Evolutionary conservation across 176 grass and related monocot genomes (phyloP), one percentile per base, ranked within the genome.

Genomic region (Alloteropsis semialata): DNA sequence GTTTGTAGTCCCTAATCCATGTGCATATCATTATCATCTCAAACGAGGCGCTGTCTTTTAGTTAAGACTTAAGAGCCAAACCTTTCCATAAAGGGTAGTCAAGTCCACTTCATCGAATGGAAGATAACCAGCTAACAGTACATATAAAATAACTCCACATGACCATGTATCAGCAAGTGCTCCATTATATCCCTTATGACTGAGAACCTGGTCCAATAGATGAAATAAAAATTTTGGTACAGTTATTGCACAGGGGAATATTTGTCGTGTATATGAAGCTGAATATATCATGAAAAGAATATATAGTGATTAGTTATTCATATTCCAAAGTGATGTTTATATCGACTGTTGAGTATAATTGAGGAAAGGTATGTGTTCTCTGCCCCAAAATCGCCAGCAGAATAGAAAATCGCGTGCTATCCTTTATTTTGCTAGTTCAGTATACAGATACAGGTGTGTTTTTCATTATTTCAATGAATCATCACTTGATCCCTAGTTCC

Each of bases 151-250:
- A 66, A 98, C 89, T 76, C 96, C 96, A 92, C 96, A 98, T 46
- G 96, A 98, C 96, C 96, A 98, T 62, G 87, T 92, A 92, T 98
- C 96, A 82, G 96, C 96, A 91, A 98, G 74, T 16, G 96, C 91
- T 68, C 96, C 92, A 88, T 98, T 85, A 87, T 98, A 98, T 72
- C 96, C 96, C 46, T 95, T 98, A 87, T 98, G 96, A 87, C 89
- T 86, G 59, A 98, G 87, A 80, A 98, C 96, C 96, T 98, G 87
- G 55, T 79, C 38, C 58, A 84, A 18, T 39, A 73, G 12, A 76
- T 22, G 27, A 84, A 83, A 85, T 58, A 25, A 39, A 81, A 24
- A 62, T 8, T 8, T 7, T 57, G 17, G 34, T 27, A 49, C 55
- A 56, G 39, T 62, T 46, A 81, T 84, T 28, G 56, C 71, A 82